Conservation (phyloP, 345 rosid genomes). For the Noccaea caerulescens region DNA sequence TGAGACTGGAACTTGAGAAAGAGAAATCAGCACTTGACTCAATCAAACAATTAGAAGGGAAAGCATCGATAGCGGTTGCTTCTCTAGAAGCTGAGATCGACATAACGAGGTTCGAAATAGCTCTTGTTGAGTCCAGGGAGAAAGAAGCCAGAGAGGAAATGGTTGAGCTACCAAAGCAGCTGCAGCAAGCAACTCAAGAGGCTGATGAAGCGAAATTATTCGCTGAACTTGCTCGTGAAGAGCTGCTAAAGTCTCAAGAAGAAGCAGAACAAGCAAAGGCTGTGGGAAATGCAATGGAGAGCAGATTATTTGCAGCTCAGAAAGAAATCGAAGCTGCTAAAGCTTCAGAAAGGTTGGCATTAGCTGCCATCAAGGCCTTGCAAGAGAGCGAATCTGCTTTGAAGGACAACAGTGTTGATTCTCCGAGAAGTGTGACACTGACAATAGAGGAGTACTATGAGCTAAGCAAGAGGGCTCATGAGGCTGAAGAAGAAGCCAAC, state of each 20-base stretch:
- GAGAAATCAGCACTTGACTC: slow-evolving; percentile 64
- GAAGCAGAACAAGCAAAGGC: slow-evolving; percentile 87
- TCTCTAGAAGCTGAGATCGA: slow-evolving; percentile 83
- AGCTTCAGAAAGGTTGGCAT: slow-evolving; percentile 85
- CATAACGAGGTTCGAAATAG: slow-evolving; percentile 59
- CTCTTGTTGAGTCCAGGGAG: slow-evolving; percentile 61
- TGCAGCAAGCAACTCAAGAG: slow-evolving; percentile 71
- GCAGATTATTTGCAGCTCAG: slow-evolving; percentile 69
- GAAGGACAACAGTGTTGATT: slow-evolving; percentile 46
- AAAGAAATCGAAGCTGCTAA: slow-evolving; percentile 87
- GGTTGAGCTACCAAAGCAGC: slow-evolving; percentile 70
- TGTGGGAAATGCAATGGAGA: slow-evolving; percentile 69
- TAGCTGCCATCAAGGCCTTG: slow-evolving; percentile 83
- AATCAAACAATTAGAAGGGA: slow-evolving; percentile 81
- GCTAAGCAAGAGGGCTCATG: slow-evolving; percentile 78
- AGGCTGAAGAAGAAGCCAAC: slow-evolving; percentile 80
- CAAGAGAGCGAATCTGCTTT: slow-evolving; percentile 74
- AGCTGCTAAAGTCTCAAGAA: slow-evolving; percentile 70
- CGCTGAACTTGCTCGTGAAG: slow-evolving; percentile 73
- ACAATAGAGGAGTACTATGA: slow-evolving; percentile 86
- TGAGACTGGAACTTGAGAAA: slow-evolving; percentile 67
- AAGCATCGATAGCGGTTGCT: slow-evolving; percentile 73
- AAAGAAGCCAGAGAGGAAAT: slow-evolving; percentile 68
- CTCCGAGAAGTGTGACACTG: slow-evolving; percentile 64
- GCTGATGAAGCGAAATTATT: slow-evolving; percentile 80